Conservation (phyloP, 1,284 basidiomycete genomes). For the Pyrrhoderma noxium region DNA sequence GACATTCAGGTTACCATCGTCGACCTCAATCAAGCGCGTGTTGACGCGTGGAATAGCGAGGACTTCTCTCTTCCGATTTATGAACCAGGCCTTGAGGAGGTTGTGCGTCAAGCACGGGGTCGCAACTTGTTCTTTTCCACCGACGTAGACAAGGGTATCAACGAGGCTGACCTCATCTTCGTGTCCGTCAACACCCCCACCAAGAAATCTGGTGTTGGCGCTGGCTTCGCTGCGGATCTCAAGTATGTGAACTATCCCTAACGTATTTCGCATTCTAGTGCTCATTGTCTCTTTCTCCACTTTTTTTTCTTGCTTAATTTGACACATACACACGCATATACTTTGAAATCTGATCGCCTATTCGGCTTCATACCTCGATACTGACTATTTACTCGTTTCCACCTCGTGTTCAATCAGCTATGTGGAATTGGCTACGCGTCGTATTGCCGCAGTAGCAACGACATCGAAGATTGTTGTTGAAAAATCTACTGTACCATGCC, state of each 20-base stretch:
- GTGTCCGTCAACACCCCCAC: slow-evolving; percentile 96
- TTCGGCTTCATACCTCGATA: not conserved
- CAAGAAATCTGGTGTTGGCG: slow-evolving; percentile 95
- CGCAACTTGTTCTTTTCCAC: slow-evolving; percentile 97
- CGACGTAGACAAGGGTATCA: slow-evolving; percentile 89
- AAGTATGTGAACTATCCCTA: slow-evolving; percentile 53
- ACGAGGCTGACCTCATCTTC: slow-evolving; percentile 87
- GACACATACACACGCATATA: not conserved
- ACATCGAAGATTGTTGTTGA: slow-evolving; percentile 98
- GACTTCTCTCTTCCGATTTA: slow-evolving; percentile 85
- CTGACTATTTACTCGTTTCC: not conserved
- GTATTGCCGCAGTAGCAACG: slow-evolving; percentile 87
- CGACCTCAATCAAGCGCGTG: slow-evolving; percentile 90
- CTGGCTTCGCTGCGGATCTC: slow-evolving; percentile 95
- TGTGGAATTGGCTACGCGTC: slow-evolving; percentile 92
- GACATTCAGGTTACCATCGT: slow-evolving; percentile 95
- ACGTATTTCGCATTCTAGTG: slow-evolving; percentile 13
- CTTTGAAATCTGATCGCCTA: not conserved
- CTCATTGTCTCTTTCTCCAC: not conserved
- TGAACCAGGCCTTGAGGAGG: slow-evolving; percentile 94
- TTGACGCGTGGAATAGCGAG: slow-evolving; percentile 91
- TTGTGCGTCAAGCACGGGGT: slow-evolving; percentile 83
- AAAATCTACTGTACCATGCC: slow-evolving; percentile 98
- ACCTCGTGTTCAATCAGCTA: slow-evolving; percentile 48
- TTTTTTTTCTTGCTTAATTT: slow-evolving; percentile 19